Evolutionary conservation across 2,329 filamentous ascomycete species (phyloP).

Genomic region (Fusarium sp.): DNA sequence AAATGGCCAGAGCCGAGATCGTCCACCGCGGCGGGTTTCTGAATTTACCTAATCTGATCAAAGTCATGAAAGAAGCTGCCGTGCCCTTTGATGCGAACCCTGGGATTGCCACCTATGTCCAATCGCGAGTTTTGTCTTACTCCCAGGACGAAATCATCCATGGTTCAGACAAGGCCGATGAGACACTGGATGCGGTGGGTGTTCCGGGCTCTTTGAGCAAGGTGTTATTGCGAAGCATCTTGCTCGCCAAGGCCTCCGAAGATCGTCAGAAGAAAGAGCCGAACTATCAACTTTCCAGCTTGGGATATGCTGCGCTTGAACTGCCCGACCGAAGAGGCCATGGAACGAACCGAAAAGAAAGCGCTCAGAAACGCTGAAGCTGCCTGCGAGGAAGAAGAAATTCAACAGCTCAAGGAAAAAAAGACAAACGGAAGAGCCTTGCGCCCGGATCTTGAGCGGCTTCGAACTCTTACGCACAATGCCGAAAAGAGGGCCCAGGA

Average conservation of each 20-base stretch:
- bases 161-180: neutral
- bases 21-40: neutral
- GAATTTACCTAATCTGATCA: neutral
- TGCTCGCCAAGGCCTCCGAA: neutral
- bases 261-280: neutral
- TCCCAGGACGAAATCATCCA: fast-evolving
- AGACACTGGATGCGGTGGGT: neutral
- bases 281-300: neutral
- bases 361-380: neutral
- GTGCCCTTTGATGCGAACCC: neutral
- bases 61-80: neutral
- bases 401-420: neutral
- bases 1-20: neutral
- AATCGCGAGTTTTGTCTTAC: neutral
- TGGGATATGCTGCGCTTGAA: too few species aligned
- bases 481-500: neutral
- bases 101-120: neutral
- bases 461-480: neutral
- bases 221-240: neutral
- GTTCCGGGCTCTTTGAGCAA: neutral
- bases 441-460: neutral
- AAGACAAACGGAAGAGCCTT: neutral
- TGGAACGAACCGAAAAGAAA: neutral
- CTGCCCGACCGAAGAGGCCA: neutral
- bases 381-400: neutral